Evolutionary conservation across 352 stramenopile genomes (phyloP).

Genomic region (Thalassiosira oceanica): DNA sequence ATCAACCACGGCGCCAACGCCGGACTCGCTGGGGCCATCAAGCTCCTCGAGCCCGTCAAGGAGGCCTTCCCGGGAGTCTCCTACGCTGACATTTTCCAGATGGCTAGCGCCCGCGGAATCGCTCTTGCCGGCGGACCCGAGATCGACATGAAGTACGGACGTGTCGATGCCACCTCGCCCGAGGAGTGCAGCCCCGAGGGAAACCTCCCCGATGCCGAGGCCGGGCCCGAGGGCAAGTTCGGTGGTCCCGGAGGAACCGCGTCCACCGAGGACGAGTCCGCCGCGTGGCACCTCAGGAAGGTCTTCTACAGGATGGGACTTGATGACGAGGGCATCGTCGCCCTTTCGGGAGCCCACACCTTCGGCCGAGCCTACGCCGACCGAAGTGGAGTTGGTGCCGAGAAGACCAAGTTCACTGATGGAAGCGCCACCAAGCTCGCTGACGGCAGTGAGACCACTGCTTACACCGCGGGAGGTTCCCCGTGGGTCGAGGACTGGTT

Average conservation of each 20-base stretch:
- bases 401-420: conserved; percentile 76
- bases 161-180: conserved; percentile 79
- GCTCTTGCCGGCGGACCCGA: conserved; percentile 76
- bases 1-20: conserved; percentile 93
- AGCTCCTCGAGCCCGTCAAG: conserved; percentile 91
- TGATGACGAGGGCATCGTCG: conserved; percentile 95
- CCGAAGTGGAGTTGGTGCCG: conserved; percentile 85
- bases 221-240: conserved; percentile 80
- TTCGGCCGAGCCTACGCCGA: conserved; percentile 80
- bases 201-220: conserved; percentile 80
- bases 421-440: conserved; percentile 43
- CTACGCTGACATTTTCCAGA: conserved; percentile 84
- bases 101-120: conserved; percentile 74
- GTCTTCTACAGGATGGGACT: conserved; percentile 98
- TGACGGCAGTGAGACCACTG: conserved; percentile 48
- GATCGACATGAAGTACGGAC: conserved; percentile 91
- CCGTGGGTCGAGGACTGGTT: conserved; percentile 91
- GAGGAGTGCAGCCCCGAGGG: conserved; percentile 58
- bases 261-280: conserved; percentile 40
- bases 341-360: conserved; percentile 91
- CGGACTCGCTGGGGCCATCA: conserved; percentile 86
- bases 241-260: conserved; percentile 49
- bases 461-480: conserved; percentile 60
- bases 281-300: conserved; percentile 88
- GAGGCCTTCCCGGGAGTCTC: conserved; percentile 87